These are phyloP conservation scores for Apiospora rasikravindrae DNA, from an alignment of 2,329 filamentous ascomycete genomes.

Conservation along the genomic window DNA sequence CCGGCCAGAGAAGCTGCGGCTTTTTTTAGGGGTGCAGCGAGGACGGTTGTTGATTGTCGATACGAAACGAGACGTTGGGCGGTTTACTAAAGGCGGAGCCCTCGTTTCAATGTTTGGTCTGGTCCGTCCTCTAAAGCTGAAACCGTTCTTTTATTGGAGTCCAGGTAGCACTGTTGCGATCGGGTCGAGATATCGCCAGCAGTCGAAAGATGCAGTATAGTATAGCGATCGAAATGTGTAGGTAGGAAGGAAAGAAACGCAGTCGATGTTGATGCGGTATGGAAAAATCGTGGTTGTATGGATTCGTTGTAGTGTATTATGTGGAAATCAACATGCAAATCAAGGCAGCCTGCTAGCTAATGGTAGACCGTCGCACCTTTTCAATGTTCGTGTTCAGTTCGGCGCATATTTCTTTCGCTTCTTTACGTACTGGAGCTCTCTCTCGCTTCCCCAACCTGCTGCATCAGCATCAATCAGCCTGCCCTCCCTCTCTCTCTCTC, in stretches of 20 bases:
- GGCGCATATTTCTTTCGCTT: background rate
- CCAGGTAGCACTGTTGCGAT: background rate
- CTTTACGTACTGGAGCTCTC: background rate
- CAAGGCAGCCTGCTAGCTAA: background rate
- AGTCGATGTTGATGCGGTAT: background rate
- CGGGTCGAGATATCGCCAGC: background rate
- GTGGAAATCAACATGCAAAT: constrained; percentile 13
- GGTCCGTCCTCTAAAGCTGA: constrained; percentile 1
- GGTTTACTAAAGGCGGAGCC: constrained; percentile 18
- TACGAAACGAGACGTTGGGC: constrained; percentile 16
- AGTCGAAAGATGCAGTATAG: background rate
- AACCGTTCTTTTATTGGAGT: background rate
- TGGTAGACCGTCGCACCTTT: background rate
- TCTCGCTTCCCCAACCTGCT: no score
- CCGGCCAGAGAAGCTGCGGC: background rate
- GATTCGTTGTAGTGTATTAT: background rate
- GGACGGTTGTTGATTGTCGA: constrained; percentile 1
- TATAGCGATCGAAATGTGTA: background rate
- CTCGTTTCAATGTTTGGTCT: constrained; percentile 20
- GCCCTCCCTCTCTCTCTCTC: background rate
- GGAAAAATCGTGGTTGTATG: background rate
- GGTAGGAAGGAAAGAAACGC: background rate
- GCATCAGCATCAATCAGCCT: background rate
- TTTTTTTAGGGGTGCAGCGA: constrained; percentile 8
- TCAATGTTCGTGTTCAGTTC: background rate